Base-by-base conservation (phyloP, 2,329 filamentous ascomycete species). In the Pestalotiopsis sp. region DNA sequence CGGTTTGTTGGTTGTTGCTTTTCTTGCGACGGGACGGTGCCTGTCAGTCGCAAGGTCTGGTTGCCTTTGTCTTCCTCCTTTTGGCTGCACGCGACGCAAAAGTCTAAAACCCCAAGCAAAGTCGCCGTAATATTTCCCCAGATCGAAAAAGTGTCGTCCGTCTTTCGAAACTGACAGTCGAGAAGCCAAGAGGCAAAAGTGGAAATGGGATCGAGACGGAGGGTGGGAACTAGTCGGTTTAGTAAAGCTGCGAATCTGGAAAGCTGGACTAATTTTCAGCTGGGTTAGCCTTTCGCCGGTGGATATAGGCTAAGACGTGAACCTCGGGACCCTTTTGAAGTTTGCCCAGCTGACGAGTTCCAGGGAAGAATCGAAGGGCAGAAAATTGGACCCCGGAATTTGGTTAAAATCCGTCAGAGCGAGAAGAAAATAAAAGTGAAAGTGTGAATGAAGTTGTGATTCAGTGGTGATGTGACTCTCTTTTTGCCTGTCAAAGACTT, bases 211-310 rank as follows among this genome's bases (percentile, higher is more conserved):
- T n/a, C 17, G 45, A 20, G 45, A 52, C 45, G 45, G 45, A 52
- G 45, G 17, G 45, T n/a, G 45, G 45, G 45, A n/a, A 52, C 45
- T 52, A 52, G 45, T 52, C 3, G 45, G 45, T 52, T 52, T 52
- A 52, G 14, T 52, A 52, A 52, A 23, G 57, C 45, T 52, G 45
- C 14, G 27, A 27, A 59, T 36, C 57, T 27, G 31, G 27, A 59
- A 59, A 36, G 12, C 4, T 36, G 27, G 57, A 17, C 57, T 36
- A 59, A 59, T 17, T 27, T 36, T 36, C 27, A 59, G 27, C 57
- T 59, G 27, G 57, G 57, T 59, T 59, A 36, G 57, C 57, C 57
- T 59, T 59, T 59, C 57, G 57, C 57, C 20, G 23, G 57, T 59
- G 57, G 57, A 36, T 36, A 59, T 36, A 59, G 17, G 57, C 57